A percentile compares a stretch with the other conserved stretches of the same genome.
phyloP scores from a whole-genome alignment of 1,284 basidiomycete species.

The Ceratobasidium sp. region DNA sequence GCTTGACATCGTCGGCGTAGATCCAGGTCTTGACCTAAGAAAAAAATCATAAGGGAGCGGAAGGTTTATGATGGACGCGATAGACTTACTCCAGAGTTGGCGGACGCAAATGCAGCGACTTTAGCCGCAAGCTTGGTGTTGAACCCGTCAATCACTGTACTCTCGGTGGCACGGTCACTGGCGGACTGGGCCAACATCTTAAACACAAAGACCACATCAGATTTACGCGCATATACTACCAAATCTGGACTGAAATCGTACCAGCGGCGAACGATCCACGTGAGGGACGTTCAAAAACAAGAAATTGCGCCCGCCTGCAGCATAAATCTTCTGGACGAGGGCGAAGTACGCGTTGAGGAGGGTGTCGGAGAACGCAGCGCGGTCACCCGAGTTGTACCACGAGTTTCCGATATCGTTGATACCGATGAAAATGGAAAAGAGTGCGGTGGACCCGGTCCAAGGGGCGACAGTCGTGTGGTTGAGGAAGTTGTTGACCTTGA shows the following conservation, averaged over 20 bases:
- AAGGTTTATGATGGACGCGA: not conserved
- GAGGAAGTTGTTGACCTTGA: conserved; percentile 70
- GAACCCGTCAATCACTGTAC: conserved; percentile 45
- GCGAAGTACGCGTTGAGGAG: conserved; percentile 67
- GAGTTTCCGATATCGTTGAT: conserved; percentile 57
- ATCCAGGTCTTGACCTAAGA: conserved; percentile 44
- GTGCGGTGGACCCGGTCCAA: conserved; percentile 69
- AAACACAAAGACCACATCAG: not conserved
- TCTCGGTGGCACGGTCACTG: conserved; percentile 32
- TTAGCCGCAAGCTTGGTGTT: conserved; percentile 46
- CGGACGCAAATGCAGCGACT: conserved; percentile 32
- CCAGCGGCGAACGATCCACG: conserved; percentile 69
- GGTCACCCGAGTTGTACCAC: conserved; percentile 52
- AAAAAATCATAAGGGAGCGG: not conserved
- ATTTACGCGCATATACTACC: conserved; percentile 10
- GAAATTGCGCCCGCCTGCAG: conserved; percentile 71
- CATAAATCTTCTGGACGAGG: conserved; percentile 70
- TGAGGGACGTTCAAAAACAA: conserved; percentile 77
- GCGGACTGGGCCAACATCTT: conserved; percentile 44
- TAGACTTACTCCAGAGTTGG: conserved; percentile 35
- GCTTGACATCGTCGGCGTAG: conserved; percentile 33
- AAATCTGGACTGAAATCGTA: conserved; percentile 24
- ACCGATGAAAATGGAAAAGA: conserved; percentile 76
- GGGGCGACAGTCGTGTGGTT: conserved; percentile 64
- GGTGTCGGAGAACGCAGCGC: conserved; percentile 71